Evolutionary conservation across 140 eudicot genomes (phyloP).

Genomic region (Oenanthe javanica): DNA sequence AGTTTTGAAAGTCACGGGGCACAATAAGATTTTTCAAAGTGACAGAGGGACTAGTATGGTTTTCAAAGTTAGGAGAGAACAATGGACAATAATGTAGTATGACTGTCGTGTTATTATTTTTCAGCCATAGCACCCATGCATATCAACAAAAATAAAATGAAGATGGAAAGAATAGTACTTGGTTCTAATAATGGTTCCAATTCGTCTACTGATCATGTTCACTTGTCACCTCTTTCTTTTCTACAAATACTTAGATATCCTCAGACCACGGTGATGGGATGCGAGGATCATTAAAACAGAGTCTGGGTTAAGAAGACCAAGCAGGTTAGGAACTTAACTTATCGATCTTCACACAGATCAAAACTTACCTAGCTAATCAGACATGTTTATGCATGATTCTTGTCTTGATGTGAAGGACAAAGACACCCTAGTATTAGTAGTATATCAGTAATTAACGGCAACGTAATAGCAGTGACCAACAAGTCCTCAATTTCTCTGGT

Average conservation of each 20-base stretch:
- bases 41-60: too few relatives aligned
- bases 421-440: slow-evolving; percentile 11
- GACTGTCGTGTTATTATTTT: neutral
- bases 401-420: slow-evolving; percentile 49
- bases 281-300: slow-evolving; percentile 47
- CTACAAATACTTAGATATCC: slow-evolving; percentile 36
- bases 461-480: slow-evolving; percentile 50
- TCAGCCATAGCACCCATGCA: neutral
- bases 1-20: too few relatives aligned
- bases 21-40: too few relatives aligned
- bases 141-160: slow-evolving; percentile 21
- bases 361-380: neutral
- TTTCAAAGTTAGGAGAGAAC: too few relatives aligned
- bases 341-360: neutral
- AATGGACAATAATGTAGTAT: neutral
- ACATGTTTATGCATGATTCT: neutral
- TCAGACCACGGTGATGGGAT: slow-evolving; percentile 46
- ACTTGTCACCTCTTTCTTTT: slow-evolving; percentile 54
- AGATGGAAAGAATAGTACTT: slow-evolving; percentile 44
- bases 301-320: slow-evolving; percentile 57
- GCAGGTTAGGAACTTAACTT: slow-evolving; percentile 29
- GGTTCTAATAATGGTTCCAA: slow-evolving; percentile 65
- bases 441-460: slow-evolving; percentile 32
- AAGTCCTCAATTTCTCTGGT: slow-evolving; percentile 43
- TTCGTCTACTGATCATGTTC: slow-evolving; percentile 43